Percentiles rank a stretch among this genome's conserved stretches.
phyloP scores from a whole-genome alignment of 331 rosid species.

The Erythrophleum ivorense region DNA sequence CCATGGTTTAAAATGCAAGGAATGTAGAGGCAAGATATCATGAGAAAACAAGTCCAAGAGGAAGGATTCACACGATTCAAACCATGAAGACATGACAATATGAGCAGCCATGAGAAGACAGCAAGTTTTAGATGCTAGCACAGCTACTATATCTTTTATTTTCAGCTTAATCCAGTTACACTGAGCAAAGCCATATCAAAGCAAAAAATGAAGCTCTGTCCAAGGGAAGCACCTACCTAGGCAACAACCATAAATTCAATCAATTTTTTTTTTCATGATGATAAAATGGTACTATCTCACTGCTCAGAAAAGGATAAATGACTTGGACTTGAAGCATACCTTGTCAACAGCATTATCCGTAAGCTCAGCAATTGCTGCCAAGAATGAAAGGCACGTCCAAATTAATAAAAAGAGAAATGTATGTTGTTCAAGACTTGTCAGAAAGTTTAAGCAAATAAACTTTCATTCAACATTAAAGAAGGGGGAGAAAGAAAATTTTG shows the following conservation, averaged over 20 bases:
- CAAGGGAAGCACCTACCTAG: conserved; percentile 2
- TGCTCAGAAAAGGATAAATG: conserved; percentile 27
- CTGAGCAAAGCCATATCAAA: not conserved
- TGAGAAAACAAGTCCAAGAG: not conserved
- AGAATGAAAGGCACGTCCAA: conserved; percentile 33
- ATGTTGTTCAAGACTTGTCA: not conserved
- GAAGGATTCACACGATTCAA: not conserved
- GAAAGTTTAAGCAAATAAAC: conserved; percentile 1
- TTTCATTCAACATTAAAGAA: not conserved
- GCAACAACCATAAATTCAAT: conserved; percentile 24
- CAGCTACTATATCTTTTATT: not conserved
- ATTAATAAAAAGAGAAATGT: conserved; percentile 2
- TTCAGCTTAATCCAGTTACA: not conserved
- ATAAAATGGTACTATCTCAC: conserved; percentile 15
- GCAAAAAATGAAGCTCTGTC: not conserved
- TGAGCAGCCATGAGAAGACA: not conserved
- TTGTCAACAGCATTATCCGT: conserved; percentile 93
- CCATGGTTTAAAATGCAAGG: not conserved
- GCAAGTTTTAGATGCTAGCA: not conserved
- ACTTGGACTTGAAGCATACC: conserved; percentile 51
- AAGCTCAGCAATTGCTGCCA: conserved; percentile 93
- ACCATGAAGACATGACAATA: not conserved
- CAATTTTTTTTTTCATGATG: conserved; percentile 16
- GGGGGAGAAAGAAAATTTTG: no score
- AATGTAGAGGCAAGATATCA: not conserved